Percentiles rank a stretch among this genome's conserved stretches.
These are phyloP conservation scores for Ceriops tagal DNA, from an alignment of 345 rosid genomes.

Conservation along the genomic window DNA sequence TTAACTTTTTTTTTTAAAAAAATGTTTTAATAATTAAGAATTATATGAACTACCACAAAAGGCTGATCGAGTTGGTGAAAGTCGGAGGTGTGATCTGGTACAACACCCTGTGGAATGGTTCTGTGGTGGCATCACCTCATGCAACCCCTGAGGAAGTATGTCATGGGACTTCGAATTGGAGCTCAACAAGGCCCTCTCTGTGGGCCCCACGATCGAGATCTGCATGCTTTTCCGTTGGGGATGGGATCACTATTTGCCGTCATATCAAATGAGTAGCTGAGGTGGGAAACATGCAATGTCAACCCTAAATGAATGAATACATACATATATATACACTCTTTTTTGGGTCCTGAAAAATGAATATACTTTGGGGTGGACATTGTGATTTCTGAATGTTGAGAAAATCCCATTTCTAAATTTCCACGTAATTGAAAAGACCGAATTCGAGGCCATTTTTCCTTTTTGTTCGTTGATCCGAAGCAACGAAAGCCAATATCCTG, in stretches of 20 bases:
- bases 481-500: too few relatives aligned
- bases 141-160: constrained; percentile 85
- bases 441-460: too few relatives aligned
- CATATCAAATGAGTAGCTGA: constrained; percentile 41
- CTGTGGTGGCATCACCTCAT: constrained; percentile 83
- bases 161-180: constrained; percentile 81
- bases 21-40: constrained; percentile 20
- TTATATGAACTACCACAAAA: constrained; percentile 84
- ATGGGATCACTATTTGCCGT: constrained; percentile 97
- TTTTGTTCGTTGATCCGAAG: too few relatives aligned
- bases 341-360: too few relatives aligned
- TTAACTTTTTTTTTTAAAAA: too few relatives aligned
- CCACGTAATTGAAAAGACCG: too few relatives aligned
- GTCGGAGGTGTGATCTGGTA: constrained; percentile 92
- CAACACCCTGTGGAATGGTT: constrained; percentile 97
- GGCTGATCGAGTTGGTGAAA: constrained; percentile 74
- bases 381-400: background rate
- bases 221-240: constrained; percentile 96
- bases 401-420: background rate
- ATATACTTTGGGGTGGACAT: background rate
- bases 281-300: background rate
- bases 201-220: constrained; percentile 92
- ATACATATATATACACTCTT: background rate
- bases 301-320: background rate
- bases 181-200: constrained; percentile 95